These are phyloP conservation scores for Colletotrichum sp. DNA, from an alignment of 2,329 filamentous ascomycete genomes.

Conservation along the genomic window DNA sequence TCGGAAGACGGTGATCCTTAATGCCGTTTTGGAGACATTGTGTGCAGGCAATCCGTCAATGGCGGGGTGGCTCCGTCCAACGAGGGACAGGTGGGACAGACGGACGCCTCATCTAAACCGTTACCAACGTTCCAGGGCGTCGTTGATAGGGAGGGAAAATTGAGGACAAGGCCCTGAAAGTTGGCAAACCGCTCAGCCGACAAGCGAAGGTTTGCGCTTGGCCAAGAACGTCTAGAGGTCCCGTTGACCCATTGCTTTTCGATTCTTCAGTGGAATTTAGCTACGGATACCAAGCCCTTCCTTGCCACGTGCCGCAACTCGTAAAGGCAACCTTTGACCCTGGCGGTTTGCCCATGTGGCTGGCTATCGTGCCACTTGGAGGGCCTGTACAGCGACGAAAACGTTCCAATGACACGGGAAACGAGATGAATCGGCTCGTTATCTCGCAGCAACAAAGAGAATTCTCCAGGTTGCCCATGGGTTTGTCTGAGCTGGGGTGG, in stretches of 20 bases:
- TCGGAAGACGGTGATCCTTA: background rate
- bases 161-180: background rate
- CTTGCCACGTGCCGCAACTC: slow-evolving; percentile 13
- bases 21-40: background rate
- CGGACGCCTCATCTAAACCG: background rate
- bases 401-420: background rate
- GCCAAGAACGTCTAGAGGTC: background rate
- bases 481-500: background rate
- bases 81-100: background rate
- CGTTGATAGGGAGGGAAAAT: background rate
- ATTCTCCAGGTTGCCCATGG: background rate
- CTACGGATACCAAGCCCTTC: slow-evolving; percentile 5
- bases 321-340: background rate
- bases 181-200: background rate
- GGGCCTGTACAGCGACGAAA: background rate
- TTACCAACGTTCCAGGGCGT: background rate
- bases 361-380: background rate
- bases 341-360: background rate
- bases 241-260: background rate
- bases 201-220: background rate
- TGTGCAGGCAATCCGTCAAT: background rate
- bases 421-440: slow-evolving; percentile 4
- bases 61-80: background rate
- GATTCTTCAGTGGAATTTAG: slow-evolving; percentile 7
- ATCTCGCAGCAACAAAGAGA: background rate